A percentile compares a stretch with the other conserved stretches of the same genome.
Evolutionary conservation across 1,284 basidiomycete genomes (phyloP).

Genomic region (Ganoderma sinense): DNA sequence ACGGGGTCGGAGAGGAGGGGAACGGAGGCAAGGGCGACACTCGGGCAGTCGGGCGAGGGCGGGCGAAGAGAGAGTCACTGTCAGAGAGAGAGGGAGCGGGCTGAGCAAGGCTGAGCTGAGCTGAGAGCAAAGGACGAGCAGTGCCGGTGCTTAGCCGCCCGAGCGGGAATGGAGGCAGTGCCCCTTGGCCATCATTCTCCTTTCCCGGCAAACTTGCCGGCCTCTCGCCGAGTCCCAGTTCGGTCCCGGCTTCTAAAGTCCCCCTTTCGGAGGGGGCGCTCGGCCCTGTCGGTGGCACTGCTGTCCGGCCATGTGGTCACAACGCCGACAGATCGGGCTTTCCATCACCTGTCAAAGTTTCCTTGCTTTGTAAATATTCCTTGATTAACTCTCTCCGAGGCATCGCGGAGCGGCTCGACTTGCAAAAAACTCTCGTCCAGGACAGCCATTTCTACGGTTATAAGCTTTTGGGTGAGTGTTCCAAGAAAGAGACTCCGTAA

Average conservation of each 20-base stretch:
- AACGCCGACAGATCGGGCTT: background rate
- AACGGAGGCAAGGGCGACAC: no score
- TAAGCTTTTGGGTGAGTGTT: no score
- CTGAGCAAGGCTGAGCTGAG: background rate
- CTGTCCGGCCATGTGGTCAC: background rate
- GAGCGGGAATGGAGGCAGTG: background rate
- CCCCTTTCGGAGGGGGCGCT: background rate
- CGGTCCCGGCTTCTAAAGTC: background rate
- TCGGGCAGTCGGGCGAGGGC: background rate
- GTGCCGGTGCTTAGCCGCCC: background rate
- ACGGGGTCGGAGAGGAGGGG: background rate
- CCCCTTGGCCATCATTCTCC: background rate
- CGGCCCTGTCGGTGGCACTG: background rate
- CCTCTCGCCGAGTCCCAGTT: background rate
- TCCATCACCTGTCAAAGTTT: background rate
- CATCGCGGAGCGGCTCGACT: no score
- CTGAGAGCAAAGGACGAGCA: background rate
- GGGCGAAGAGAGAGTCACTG: constrained; percentile 2
- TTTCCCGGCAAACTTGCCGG: background rate
- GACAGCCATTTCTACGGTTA: no score
- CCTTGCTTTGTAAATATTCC: no score
- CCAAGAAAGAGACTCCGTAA: no score
- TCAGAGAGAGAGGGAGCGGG: background rate
- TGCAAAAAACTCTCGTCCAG: no score
- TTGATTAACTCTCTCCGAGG: no score